Conservation (phyloP, 495 filamentous ascomycete species). For the Trypethelium eluteriae region DNA sequence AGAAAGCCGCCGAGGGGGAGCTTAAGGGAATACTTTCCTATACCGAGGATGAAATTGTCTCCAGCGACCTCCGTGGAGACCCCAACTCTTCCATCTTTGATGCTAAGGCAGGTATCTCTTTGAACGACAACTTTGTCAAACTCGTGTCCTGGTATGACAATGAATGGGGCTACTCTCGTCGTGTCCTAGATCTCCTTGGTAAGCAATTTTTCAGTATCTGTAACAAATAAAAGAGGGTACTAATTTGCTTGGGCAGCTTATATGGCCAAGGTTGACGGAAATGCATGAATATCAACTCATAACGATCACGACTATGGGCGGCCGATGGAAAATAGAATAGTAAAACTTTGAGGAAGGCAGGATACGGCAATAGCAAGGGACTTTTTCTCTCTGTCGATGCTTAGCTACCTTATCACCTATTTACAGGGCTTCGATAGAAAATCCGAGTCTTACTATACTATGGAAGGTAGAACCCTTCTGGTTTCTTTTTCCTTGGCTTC, state of each 20-base stretch:
- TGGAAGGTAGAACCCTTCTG: too few species aligned
- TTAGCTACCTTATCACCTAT: too few species aligned
- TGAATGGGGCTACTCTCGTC: constrained; percentile 95
- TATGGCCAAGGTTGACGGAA: constrained; percentile 79
- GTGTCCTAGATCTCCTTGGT: constrained; percentile 89
- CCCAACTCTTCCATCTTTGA: constrained; percentile 94
- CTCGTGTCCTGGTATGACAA: constrained; percentile 97
- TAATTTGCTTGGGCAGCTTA: constrained; percentile 47
- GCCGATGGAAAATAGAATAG: too few species aligned
- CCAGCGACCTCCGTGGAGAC: constrained; percentile 86
- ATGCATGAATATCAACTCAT: constrained; percentile 23
- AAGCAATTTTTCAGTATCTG: constrained; percentile 23
- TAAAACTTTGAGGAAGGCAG: too few species aligned
- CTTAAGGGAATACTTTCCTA: constrained; percentile 90
- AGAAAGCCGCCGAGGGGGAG: constrained; percentile 73
- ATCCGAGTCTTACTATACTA: too few species aligned
- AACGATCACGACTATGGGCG: not conserved
- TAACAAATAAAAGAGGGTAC: not conserved
- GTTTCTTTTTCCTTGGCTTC: too few species aligned
- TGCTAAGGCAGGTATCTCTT: constrained; percentile 96
- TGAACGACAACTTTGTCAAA: constrained; percentile 99
- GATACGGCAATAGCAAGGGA: too few species aligned
- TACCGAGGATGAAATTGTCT: constrained; percentile 96
- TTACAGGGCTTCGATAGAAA: too few species aligned
- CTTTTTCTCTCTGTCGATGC: too few species aligned